These are phyloP conservation scores for Botryosphaeria dothidea DNA, from an alignment of 2,329 filamentous ascomycete genomes.

Conservation along the genomic window DNA sequence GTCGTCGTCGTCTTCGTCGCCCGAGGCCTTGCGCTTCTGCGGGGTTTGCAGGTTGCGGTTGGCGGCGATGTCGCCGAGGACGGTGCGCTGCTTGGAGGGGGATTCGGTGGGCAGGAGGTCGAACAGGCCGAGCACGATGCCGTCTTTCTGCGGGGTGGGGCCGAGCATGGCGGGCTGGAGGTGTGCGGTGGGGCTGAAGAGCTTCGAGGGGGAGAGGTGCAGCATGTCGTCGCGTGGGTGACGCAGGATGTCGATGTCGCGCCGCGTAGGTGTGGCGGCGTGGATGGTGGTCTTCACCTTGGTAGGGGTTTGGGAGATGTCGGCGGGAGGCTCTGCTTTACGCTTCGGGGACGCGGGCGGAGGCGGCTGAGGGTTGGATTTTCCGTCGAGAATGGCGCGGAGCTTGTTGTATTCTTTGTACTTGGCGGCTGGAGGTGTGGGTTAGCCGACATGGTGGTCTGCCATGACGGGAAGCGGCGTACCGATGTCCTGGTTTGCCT, in stretches of 20 bases:
- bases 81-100: constrained; percentile 36
- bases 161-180: constrained; percentile 51
- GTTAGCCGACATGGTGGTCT: constrained; percentile 14
- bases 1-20: constrained; percentile 18
- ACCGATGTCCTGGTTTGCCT: constrained; percentile 71
- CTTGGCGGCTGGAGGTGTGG: constrained; percentile 58
- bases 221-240: constrained; percentile 23
- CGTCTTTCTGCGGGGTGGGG: constrained; percentile 79
- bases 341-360: constrained; percentile 31
- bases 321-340: constrained; percentile 24
- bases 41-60: constrained; percentile 40
- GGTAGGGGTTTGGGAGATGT: constrained; percentile 26
- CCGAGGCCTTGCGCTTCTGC: constrained; percentile 26
- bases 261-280: constrained; percentile 34
- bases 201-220: constrained; percentile 56
- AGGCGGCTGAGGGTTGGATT: constrained; percentile 32
- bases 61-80: constrained; percentile 30
- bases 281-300: constrained; percentile 21
- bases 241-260: not conserved
- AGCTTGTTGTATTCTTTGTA: constrained; percentile 75
- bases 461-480: constrained; percentile 27
- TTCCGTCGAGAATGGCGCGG: constrained; percentile 41
- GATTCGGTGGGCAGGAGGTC: constrained; percentile 62
- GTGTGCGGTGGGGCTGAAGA: constrained; percentile 57
- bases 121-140: constrained; percentile 74